Conservation (phyloP, 306 rosid species). For the Gillenia trifoliata region DNA sequence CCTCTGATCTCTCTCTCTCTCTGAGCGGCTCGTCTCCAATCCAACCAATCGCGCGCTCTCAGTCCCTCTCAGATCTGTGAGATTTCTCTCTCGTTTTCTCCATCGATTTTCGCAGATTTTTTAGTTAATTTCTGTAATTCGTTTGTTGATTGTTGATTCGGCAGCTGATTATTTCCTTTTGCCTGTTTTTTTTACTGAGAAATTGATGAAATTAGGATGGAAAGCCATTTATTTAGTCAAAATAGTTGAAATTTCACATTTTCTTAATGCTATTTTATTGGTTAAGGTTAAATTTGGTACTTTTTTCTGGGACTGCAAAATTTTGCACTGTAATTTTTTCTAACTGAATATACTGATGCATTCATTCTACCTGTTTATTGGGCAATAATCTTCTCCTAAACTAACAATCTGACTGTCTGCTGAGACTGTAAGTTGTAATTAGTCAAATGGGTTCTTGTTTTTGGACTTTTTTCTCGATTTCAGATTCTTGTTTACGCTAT, state of each 20-base stretch:
- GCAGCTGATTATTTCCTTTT: neutral
- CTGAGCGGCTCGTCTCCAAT: neutral
- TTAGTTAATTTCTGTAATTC: neutral
- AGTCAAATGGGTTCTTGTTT: neutral
- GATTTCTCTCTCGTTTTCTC: conserved; percentile 3
- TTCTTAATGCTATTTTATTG: neutral
- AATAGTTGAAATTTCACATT: neutral
- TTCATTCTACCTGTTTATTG: neutral
- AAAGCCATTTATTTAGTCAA: neutral
- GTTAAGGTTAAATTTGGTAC: neutral
- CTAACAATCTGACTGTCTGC: neutral
- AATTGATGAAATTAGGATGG: neutral
- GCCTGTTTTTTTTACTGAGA: neutral
- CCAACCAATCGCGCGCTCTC: neutral
- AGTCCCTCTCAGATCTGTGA: conserved; percentile 30
- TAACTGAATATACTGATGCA: neutral
- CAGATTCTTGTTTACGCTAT: neutral
- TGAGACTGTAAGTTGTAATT: neutral
- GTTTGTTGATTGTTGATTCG: neutral
- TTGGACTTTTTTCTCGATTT: neutral
- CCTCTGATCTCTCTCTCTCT: neutral
- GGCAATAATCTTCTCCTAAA: neutral
- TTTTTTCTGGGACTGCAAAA: neutral
- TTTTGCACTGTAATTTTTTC: neutral
- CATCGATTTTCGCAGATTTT: neutral